Percentiles rank a stretch among this genome's conserved stretches.
Conservation (phyloP, 495 filamentous ascomycete genomes). For the Penicillium goetzii region DNA sequence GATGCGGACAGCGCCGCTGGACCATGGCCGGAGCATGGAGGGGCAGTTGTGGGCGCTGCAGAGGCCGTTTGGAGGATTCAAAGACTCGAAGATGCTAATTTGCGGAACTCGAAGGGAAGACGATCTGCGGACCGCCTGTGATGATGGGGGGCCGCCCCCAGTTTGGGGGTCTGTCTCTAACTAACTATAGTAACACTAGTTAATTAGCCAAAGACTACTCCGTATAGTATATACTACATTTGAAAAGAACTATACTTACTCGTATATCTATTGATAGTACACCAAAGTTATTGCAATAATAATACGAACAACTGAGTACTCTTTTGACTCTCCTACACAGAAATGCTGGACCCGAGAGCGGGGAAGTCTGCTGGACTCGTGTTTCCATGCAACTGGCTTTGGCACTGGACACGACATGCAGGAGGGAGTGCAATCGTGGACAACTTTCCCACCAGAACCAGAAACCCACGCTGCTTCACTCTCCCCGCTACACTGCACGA, state of each 20-base stretch:
- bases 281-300: background rate
- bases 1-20: constrained; percentile 38
- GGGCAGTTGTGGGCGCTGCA: constrained; percentile 10
- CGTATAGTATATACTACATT: background rate
- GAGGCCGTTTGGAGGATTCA: background rate
- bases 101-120: background rate
- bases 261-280: background rate
- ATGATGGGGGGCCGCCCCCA: background rate
- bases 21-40: constrained; percentile 45
- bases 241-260: background rate
- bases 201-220: background rate
- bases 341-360: background rate
- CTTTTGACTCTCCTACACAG: background rate
- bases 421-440: background rate
- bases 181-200: background rate
- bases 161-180: background rate
- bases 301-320: background rate
- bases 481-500: constrained; percentile 6
- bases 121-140: constrained; percentile 4
- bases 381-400: background rate
- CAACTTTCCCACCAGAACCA: background rate
- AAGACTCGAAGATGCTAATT: background rate
- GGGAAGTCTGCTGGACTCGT: background rate
- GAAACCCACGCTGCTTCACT: background rate
- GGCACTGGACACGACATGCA: background rate